Evolutionary conservation across 2,329 filamentous ascomycete genomes (phyloP).

Genomic region (Biscogniauxia mediterranea): DNA sequence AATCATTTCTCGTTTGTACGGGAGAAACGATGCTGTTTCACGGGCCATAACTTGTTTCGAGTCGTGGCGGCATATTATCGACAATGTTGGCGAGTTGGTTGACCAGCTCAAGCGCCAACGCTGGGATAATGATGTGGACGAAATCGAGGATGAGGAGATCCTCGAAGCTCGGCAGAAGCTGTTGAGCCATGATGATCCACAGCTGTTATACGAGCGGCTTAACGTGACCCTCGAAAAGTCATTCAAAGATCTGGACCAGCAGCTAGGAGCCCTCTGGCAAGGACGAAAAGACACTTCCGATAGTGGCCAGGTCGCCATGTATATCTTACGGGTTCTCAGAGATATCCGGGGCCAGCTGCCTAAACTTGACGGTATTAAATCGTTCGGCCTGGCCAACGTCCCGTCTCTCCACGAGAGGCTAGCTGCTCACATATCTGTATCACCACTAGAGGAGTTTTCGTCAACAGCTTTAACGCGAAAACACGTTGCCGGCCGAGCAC

Average conservation of each 20-base stretch:
- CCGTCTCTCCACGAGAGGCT: slow-evolving; percentile 63
- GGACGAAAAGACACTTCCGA: slow-evolving; percentile 44
- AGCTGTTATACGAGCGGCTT: slow-evolving; percentile 58
- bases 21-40: slow-evolving; percentile 66
- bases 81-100: slow-evolving; percentile 62
- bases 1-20: slow-evolving; percentile 68
- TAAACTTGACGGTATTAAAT: slow-evolving; percentile 44
- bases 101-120: slow-evolving; percentile 64
- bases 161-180: slow-evolving; percentile 64
- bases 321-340: slow-evolving; percentile 70
- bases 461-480: slow-evolving; percentile 42
- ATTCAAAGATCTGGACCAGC: slow-evolving; percentile 57
- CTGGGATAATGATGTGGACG: slow-evolving; percentile 74
- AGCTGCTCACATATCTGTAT: slow-evolving; percentile 49
- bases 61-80: slow-evolving; percentile 72
- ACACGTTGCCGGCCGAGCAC: slow-evolving; percentile 56
- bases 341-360: slow-evolving; percentile 70
- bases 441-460: slow-evolving; percentile 49
- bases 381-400: slow-evolving; percentile 61
- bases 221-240: slow-evolving; percentile 54
- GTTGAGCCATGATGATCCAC: slow-evolving; percentile 71
- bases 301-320: slow-evolving; percentile 57
- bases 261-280: slow-evolving; percentile 51
- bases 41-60: slow-evolving; percentile 63
- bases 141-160: slow-evolving; percentile 71